Conservation (phyloP, 257 asterid species). For the Solanum raphanifolium region DNA sequence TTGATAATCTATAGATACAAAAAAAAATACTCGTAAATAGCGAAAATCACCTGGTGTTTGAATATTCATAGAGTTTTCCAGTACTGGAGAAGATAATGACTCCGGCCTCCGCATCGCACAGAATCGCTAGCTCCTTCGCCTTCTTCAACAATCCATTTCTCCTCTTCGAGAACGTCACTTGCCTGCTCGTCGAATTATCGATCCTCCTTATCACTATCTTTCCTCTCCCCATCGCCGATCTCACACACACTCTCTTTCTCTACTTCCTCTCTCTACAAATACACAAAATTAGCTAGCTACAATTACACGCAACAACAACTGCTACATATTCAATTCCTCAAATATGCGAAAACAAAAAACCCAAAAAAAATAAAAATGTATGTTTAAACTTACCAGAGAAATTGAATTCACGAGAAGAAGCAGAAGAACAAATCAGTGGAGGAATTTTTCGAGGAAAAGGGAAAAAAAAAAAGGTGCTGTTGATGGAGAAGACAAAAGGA, state of each 20-base stretch:
- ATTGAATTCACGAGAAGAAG: background rate
- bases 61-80: slow-evolving; percentile 26
- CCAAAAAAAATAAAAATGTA: background rate
- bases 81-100: slow-evolving; percentile 40
- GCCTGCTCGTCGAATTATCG: slow-evolving; percentile 41
- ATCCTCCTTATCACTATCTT: slow-evolving; percentile 37
- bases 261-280: background rate
- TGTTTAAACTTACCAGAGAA: background rate
- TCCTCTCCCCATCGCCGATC: slow-evolving; percentile 33
- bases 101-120: slow-evolving; percentile 38
- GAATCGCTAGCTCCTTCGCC: slow-evolving; percentile 29
- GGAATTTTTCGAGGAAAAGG: background rate
- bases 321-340: background rate
- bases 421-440: background rate
- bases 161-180: slow-evolving; percentile 35
- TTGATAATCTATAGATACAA: background rate
- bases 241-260: background rate
- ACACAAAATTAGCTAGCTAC: background rate
- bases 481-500: slow-evolving; percentile 28
- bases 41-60: slow-evolving; percentile 28
- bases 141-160: slow-evolving; percentile 35
- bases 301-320: background rate
- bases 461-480: background rate
- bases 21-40: background rate
- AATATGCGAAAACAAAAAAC: too few species aligned